A percentile compares a stretch with the other conserved stretches of the same genome.
These are phyloP conservation scores for Botrytis deweyae DNA, from an alignment of 2,329 filamentous ascomycete species.

Conservation along the genomic window DNA sequence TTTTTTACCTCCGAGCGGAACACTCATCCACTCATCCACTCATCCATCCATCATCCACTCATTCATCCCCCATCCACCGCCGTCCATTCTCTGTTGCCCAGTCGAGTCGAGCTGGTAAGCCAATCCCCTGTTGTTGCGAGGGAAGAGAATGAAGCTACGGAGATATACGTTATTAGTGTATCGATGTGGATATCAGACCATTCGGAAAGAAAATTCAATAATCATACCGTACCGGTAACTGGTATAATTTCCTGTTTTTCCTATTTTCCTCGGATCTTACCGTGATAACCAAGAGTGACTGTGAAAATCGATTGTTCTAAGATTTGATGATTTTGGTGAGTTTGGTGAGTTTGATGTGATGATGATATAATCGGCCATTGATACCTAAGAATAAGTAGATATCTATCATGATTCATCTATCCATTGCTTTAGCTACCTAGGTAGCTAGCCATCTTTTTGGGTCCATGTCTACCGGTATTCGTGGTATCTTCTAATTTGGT, in stretches of 20 bases:
- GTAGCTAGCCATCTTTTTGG: too few relatives aligned
- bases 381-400: background rate
- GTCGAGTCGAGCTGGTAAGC: background rate
- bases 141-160: constrained; percentile 9
- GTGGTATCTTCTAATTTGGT: background rate
- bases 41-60: too few relatives aligned
- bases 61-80: too few relatives aligned
- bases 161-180: background rate
- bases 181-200: background rate
- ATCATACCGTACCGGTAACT: background rate
- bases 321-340: background rate
- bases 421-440: too few relatives aligned
- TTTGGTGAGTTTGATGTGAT: too few relatives aligned
- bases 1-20: background rate
- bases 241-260: background rate
- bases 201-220: constrained; percentile 1
- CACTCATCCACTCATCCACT: background rate
- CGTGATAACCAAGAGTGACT: background rate
- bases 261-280: constrained; percentile 14
- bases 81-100: background rate
- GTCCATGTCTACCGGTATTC: too few relatives aligned
- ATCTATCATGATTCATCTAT: background rate
- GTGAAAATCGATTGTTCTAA: background rate
- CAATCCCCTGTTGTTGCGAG: background rate
- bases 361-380: too few relatives aligned